These are phyloP conservation scores for Jackrogersella minutella DNA, from an alignment of 495 filamentous ascomycete species.

Conservation along the genomic window DNA sequence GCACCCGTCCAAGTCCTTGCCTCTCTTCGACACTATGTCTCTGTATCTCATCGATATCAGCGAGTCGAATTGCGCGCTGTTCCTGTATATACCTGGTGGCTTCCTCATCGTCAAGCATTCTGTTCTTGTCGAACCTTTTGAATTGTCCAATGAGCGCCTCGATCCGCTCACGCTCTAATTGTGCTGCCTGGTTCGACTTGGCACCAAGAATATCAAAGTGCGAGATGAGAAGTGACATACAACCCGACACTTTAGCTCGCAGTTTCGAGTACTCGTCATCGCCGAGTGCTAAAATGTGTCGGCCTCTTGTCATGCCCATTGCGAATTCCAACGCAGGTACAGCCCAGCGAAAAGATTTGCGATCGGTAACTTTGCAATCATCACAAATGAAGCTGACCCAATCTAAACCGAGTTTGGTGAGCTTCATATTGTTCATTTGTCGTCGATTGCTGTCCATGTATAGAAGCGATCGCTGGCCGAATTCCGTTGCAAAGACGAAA, in stretches of 20 bases:
- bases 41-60: slow-evolving; percentile 76
- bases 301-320: slow-evolving; percentile 93
- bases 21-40: slow-evolving; percentile 86
- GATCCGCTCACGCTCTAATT: slow-evolving; percentile 76
- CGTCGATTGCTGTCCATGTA: slow-evolving; percentile 94
- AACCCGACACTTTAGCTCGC: slow-evolving; percentile 89
- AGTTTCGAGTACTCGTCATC: slow-evolving; percentile 84
- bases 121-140: slow-evolving; percentile 75
- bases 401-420: slow-evolving; percentile 90
- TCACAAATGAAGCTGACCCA: slow-evolving; percentile 99
- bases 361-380: slow-evolving; percentile 92
- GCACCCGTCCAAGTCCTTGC: slow-evolving; percentile 84
- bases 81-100: slow-evolving; percentile 74
- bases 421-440: slow-evolving; percentile 94
- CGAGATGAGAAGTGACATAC: slow-evolving; percentile 96
- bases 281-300: slow-evolving; percentile 86
- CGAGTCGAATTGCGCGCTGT: slow-evolving; percentile 73
- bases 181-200: slow-evolving; percentile 87
- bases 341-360: slow-evolving; percentile 96
- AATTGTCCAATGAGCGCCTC: slow-evolving; percentile 79
- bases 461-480: slow-evolving; percentile 89
- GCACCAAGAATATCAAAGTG: slow-evolving; percentile 99
- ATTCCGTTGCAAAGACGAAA: slow-evolving; percentile 97
- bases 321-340: slow-evolving; percentile 94
- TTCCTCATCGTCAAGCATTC: slow-evolving; percentile 85